A percentile compares a stretch with the other conserved stretches of the same genome.
These are phyloP conservation scores for Russula dissimulans DNA, from an alignment of 768 basidiomycete species.

Conservation along the genomic window DNA sequence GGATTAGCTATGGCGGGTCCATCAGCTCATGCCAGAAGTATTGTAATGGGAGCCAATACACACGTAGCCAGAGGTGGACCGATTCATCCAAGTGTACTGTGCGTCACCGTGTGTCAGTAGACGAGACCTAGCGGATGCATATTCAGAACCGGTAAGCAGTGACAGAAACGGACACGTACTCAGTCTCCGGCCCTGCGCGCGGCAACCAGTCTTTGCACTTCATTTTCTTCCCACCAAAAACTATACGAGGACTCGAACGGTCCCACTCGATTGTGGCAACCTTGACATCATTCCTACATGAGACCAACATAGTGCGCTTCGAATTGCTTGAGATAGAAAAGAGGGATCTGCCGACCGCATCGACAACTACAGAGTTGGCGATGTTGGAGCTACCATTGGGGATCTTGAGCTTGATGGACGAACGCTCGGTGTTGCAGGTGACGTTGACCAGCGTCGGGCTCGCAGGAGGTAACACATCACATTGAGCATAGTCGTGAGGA, in stretches of 20 bases:
- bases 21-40: not conserved
- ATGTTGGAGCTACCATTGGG: not conserved
- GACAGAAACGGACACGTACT: not conserved
- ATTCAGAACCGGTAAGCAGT: not conserved
- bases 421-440: not conserved
- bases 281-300: not conserved
- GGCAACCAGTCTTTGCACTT: slow-evolving; percentile 14
- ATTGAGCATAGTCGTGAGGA: not conserved
- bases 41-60: not conserved
- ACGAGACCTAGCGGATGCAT: not conserved
- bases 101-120: not conserved
- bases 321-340: slow-evolving; percentile 1
- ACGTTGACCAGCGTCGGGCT: slow-evolving; percentile 4
- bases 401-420: slow-evolving; percentile 9
- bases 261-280: slow-evolving; percentile 12
- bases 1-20: not conserved
- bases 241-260: slow-evolving; percentile 7
- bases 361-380: not conserved
- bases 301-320: slow-evolving; percentile 1
- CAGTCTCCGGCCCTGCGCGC: slow-evolving; percentile 7
- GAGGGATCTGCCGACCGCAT: not conserved
- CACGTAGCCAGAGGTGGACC: slow-evolving; percentile 2
- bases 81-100: slow-evolving; percentile 4
- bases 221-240: slow-evolving; percentile 5
- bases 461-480: not conserved